Evolutionary conservation across 768 basidiomycete species (phyloP).

Genomic region (Suillus cothurnatus): DNA sequence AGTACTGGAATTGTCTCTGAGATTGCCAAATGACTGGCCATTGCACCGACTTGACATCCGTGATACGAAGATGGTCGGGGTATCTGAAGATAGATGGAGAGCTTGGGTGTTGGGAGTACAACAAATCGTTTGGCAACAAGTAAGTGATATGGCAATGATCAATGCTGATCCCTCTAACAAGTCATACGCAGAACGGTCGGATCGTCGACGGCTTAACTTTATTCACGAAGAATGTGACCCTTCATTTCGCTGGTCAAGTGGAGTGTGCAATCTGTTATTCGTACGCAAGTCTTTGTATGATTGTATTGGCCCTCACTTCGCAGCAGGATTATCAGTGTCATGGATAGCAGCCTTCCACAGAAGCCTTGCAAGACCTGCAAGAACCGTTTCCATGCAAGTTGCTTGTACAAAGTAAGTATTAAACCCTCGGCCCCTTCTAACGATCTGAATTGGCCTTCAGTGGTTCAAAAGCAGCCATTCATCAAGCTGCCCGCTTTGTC

Average conservation of each 20-base stretch:
- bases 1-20: slow-evolving; percentile 83
- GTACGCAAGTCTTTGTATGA: slow-evolving; percentile 41
- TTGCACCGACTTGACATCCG: slow-evolving; percentile 85
- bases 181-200: slow-evolving; percentile 69
- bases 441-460: slow-evolving; percentile 37
- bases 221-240: slow-evolving; percentile 92
- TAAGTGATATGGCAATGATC: slow-evolving; percentile 36
- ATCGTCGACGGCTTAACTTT: slow-evolving; percentile 85
- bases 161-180: background rate
- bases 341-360: slow-evolving; percentile 84
- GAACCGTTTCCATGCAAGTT: slow-evolving; percentile 90
- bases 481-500: slow-evolving; percentile 88
- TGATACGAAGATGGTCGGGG: slow-evolving; percentile 82
- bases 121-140: slow-evolving; percentile 87
- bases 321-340: slow-evolving; percentile 83
- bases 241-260: slow-evolving; percentile 94
- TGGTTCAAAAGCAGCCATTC: slow-evolving; percentile 92
- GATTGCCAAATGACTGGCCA: slow-evolving; percentile 90
- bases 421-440: background rate
- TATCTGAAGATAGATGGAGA: slow-evolving; percentile 88
- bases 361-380: slow-evolving; percentile 95
- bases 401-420: slow-evolving; percentile 78
- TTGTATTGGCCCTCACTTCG: slow-evolving; percentile 3
- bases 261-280: slow-evolving; percentile 98
- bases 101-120: slow-evolving; percentile 93